phyloP scores from a whole-genome alignment of 2,329 filamentous ascomycete genomes.

The Phialophora chinensis region DNA sequence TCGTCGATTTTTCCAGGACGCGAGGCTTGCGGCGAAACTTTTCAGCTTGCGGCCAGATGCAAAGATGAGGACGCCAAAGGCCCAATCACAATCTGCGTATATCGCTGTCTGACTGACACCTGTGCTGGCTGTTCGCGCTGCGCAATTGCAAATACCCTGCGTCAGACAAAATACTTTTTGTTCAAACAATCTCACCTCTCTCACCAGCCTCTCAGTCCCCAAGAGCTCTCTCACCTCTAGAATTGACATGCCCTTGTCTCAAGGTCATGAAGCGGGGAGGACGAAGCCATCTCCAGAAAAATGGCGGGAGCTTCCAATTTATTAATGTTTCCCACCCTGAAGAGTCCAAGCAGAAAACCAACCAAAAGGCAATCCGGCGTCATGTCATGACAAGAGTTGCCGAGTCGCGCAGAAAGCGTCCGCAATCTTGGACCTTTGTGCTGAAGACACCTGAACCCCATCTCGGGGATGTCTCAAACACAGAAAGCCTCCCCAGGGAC shows the following conservation, averaged over 20 bases:
- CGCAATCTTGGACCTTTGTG: slow-evolving; percentile 6
- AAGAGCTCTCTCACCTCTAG: not conserved
- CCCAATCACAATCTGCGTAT: not conserved
- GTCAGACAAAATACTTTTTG: not conserved
- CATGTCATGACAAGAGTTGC: slow-evolving; percentile 28
- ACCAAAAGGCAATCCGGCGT: slow-evolving; percentile 18
- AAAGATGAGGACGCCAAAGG: not conserved
- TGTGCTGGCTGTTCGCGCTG: no score
- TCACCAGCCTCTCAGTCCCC: not conserved
- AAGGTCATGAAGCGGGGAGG: not conserved
- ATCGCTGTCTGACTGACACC: not conserved
- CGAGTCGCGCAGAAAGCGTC: slow-evolving; percentile 20
- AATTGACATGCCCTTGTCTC: not conserved
- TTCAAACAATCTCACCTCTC: not conserved
- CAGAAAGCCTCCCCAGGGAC: not conserved
- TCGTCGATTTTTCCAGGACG: slow-evolving; percentile 26
- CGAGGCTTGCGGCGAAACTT: slow-evolving; percentile 12
- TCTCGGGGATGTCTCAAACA: not conserved
- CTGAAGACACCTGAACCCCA: not conserved
- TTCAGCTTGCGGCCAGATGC: not conserved
- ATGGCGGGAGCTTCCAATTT: slow-evolving; percentile 4
- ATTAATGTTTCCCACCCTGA: slow-evolving; percentile 20
- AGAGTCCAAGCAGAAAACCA: slow-evolving; percentile 15
- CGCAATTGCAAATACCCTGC: no score
- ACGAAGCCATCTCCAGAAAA: not conserved